Percentiles rank a stretch among this genome's conserved stretches.
Evolutionary conservation across 2,329 filamentous ascomycete species (phyloP).

Genomic region (Gnomoniopsis sp.): DNA sequence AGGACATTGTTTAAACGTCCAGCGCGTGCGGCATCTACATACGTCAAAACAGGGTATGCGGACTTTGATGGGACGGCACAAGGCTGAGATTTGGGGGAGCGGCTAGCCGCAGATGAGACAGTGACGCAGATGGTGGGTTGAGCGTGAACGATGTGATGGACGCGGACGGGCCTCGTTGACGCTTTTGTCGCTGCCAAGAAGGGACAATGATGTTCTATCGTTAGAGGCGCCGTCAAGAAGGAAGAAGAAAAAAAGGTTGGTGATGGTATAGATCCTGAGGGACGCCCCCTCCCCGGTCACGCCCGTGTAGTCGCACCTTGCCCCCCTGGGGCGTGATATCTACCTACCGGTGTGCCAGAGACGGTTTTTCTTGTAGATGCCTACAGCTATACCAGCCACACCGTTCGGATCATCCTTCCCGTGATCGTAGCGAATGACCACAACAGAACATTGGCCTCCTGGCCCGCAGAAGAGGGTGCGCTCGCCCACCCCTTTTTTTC

Average conservation of each 20-base stretch:
- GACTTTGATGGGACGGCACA: neutral
- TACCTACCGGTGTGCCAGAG: neutral
- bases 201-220: too few relatives aligned
- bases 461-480: neutral
- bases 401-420: slow-evolving; percentile 9
- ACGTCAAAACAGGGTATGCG: neutral
- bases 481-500: neutral
- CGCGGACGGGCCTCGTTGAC: too few relatives aligned
- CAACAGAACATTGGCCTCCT: neutral
- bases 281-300: too few relatives aligned
- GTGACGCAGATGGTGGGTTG: neutral
- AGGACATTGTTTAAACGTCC: too few relatives aligned
- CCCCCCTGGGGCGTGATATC: too few relatives aligned
- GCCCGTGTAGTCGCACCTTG: too few relatives aligned
- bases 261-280: too few relatives aligned
- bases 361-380: neutral
- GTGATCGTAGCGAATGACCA: slow-evolving; percentile 17
- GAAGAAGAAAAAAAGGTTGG: too few relatives aligned
- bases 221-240: too few relatives aligned
- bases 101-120: slow-evolving; percentile 15
- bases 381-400: slow-evolving; percentile 6
- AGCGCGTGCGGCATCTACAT: too few relatives aligned
- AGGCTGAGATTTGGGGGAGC: slow-evolving; percentile 6
- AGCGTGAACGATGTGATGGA: too few relatives aligned
- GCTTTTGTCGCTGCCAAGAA: neutral